Conservation (phyloP, 495 filamentous ascomycete species). For the Penicillium argentinense region DNA sequence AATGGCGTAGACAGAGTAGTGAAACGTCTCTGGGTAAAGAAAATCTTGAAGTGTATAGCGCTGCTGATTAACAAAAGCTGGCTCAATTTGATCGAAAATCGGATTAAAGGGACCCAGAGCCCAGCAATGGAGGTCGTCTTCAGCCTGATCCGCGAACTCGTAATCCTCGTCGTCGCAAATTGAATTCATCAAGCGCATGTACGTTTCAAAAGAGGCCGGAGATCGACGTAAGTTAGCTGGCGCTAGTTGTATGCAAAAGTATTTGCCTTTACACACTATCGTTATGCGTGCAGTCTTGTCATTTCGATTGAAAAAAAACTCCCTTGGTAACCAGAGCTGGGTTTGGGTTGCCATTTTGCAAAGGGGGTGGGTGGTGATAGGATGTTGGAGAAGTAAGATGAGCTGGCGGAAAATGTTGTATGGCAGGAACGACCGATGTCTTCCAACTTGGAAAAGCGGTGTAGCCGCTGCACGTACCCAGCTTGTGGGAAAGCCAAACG, state of each 20-base stretch:
- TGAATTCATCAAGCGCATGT: not conserved
- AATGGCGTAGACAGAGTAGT: not conserved
- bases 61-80: not conserved
- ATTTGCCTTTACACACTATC: not conserved
- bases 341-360: no score
- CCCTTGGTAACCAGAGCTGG: no score
- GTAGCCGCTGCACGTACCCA: no score
- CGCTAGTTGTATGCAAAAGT: not conserved
- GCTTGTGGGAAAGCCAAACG: no score
- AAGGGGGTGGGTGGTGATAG: no score
- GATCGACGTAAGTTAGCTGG: not conserved
- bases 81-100: not conserved
- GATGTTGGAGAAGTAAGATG: no score
- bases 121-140: not conserved
- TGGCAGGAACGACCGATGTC: no score
- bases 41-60: not conserved
- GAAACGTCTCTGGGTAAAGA: not conserved
- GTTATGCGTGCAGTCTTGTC: not conserved
- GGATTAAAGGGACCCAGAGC: not conserved
- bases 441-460: no score
- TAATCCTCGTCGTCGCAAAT: constrained; percentile 3
- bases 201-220: not conserved
- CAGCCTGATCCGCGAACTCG: constrained; percentile 8
- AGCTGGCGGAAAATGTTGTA: no score
- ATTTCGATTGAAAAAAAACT: not conserved